Evolutionary conservation across 75 land plant species (phyloP), one percentile per base, ranked within the genome.

Genomic region (Selaginella moellendorffii): DNA sequence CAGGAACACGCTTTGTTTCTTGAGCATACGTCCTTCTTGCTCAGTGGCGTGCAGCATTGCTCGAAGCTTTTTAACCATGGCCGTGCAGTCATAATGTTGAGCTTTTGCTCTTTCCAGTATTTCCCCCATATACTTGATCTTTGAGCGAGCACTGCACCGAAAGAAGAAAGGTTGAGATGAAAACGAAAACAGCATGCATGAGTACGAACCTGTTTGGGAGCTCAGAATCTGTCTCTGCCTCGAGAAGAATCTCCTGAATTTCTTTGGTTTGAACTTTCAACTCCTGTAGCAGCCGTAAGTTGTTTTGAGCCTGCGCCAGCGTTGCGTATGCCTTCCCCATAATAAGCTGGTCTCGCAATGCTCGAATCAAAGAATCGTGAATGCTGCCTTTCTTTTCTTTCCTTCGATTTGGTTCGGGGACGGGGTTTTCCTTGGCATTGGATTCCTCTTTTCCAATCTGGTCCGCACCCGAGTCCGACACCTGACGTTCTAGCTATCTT

Each of bases 11-110:
- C 63, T 72, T 53, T 82, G 78, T 21, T 70, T 80, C 62, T 72
- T 71, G 56, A 83, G 85, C 42, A 71, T 31, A 19, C 77, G 71
- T 12, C 75, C 65, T 24, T 80, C 80, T 53, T 82, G 84, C 69
- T 85, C 82, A 12, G 69, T 60, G 27, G 62, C 76, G 1, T 76
- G 21, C n/a, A 80, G 62, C 84, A 80, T 80, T 19, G 85, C 82
- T 19, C 85, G 82, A 9, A 85, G 77, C 42, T 76, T 82, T 27
- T 79, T 71, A 21, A 66, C 73, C 70, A 80, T 68, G 24, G 73
- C 66, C 30, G 77, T 42, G 28, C 89, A 85, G 53, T 85, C 82
- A 27, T 79, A 71, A 63, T 71, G 75, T 14, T 69, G 70, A 51
- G 63, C 73, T 24, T 71, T 73, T 12, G 89, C 85, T 78, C 74